Evolutionary conservation across 371 early-diverging fungal species (phyloP).

Genomic region (Nematocida parisii): DNA sequence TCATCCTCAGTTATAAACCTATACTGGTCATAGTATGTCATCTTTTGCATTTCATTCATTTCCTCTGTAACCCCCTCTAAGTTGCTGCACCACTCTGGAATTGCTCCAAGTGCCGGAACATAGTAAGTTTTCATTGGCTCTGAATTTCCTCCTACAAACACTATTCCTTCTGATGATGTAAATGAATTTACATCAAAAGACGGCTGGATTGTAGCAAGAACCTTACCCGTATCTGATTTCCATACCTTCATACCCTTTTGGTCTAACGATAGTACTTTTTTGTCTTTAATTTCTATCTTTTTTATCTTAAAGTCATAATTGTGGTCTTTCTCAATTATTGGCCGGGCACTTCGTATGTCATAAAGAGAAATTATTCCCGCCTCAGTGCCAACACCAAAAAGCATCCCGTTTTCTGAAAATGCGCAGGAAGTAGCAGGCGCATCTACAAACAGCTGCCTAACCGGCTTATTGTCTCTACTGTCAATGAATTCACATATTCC

Average conservation of each 20-base stretch:
- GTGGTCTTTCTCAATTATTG: constrained; percentile 82
- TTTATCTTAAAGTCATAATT: constrained; percentile 92
- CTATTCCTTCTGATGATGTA: constrained; percentile 78
- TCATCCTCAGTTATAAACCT: constrained; percentile 42
- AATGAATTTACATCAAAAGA: constrained; percentile 83
- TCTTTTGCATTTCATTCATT: constrained; percentile 34
- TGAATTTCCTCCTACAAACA: constrained; percentile 87
- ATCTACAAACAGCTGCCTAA: constrained; percentile 56
- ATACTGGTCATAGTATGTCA: constrained; percentile 43
- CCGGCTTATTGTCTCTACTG: constrained; percentile 32
- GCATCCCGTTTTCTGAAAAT: constrained; percentile 80
- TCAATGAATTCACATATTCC: constrained; percentile 67
- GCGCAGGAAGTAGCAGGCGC: constrained; percentile 73
- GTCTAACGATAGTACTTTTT: constrained; percentile 81
- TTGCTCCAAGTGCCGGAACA: constrained; percentile 83
- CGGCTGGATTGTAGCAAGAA: constrained; percentile 83
- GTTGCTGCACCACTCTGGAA: constrained; percentile 81
- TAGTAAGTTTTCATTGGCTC: constrained; percentile 85
- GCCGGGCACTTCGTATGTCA: constrained; percentile 81
- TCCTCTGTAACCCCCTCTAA: constrained; percentile 51
- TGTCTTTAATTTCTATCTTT: constrained; percentile 77
- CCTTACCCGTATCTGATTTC: constrained; percentile 74
- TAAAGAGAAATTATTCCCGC: constrained; percentile 83
- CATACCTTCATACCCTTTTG: constrained; percentile 84
- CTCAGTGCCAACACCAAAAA: constrained; percentile 81